Evolutionary conservation across 208 protist genomes (phyloP), one percentile per base, ranked within the genome.

Genomic region (Porcisia hertigi): DNA sequence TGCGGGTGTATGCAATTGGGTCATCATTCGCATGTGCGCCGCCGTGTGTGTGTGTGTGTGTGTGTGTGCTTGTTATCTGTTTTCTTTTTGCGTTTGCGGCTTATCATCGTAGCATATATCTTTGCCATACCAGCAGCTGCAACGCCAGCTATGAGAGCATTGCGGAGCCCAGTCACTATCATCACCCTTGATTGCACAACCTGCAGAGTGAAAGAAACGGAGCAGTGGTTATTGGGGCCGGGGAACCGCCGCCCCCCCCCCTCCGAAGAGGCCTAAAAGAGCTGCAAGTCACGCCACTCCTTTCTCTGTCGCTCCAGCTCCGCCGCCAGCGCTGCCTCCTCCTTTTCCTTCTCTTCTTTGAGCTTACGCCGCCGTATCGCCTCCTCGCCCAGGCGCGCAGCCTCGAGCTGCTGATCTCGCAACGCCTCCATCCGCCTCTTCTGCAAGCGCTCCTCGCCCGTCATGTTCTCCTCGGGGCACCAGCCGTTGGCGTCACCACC

Each of bases 281-380:
- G 79, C 60, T 96, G 79, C 59, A 93, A 53, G 57, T 90, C 86
- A 18, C 81, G 75, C 91, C 93, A 97, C 65, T 94, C 89, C 72
- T 93, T 88, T n/a, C 89, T 78, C 71, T 97, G 89, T 14, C 85
- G 80, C 83, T 97, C 88, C 64, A 97, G 81, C 75, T 89, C 88
- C 1, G 79, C 83, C 5, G 88, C 66, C 23, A 93, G 87, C 73
- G 93, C 89, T 1, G 79, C 78, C 45, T 83, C 63, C 76, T 88
- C 88, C 55, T 75, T 82, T 66, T 88, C 78, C 69, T 92, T 83
- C 25, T 79, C 71, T 71, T 95, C 89, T 45, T 87, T 82, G 18
- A 83, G 74, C 60, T 82, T 78, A 14, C 87, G 86, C 63, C 94
- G 94, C 39, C 85, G 83, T 47, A 76, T 87, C 58, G 87, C 89